Base-by-base conservation (phyloP, 2,329 filamentous ascomycete genomes). In the Fusarium liriodendri region DNA sequence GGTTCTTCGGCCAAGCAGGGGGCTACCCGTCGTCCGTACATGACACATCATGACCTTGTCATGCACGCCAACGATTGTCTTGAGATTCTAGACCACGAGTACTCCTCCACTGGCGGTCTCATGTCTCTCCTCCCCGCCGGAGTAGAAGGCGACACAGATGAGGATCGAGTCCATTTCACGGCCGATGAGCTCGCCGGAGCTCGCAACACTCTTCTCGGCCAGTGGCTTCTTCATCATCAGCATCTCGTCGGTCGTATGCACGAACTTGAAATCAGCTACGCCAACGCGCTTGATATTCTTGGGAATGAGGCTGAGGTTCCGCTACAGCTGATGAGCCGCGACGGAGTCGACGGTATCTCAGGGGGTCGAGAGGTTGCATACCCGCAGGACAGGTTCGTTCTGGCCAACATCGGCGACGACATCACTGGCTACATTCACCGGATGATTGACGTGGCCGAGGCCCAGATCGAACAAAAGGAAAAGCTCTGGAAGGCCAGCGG, bases 1-100 rank as follows among this genome's bases (percentile, higher is more conserved):
- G 74, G 72, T 3, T 68, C 71, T 16, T 54, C 62, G 61, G 74
- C 65, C 50, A 70, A 69, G 33, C 70, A 58, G 67, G 76, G 67
- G 47, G 57, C 55, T 4, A 32, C 60, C 42, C 74, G 66, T 11
- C 79, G 75, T 42, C 86, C 85, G 5, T 88, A 85, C 66, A 82
- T 83, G 58, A 84, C 82, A 62, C 87, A 89, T 71, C 82, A 86
- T 70, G 84, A 83, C 35, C 84, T 91, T 18, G 81, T 89, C 32
- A 83, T 85, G 82, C 89, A 91, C 77, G 89, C 89, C 68, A 91
- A 91, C 76, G 84, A 87, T 67, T 88, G 89, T 60, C 86, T 91
- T 7, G 89, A 91, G 81, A 83, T 88, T 3, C 84, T 91, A 8
- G 89, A 91, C 72, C 88, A 91, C 76, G 89, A 91, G 78, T 89